Evolutionary conservation across 202 grass and related monocot species (phyloP), one percentile per base, ranked within the genome.

Genomic region (Dendrocalamus latiflorus): DNA sequence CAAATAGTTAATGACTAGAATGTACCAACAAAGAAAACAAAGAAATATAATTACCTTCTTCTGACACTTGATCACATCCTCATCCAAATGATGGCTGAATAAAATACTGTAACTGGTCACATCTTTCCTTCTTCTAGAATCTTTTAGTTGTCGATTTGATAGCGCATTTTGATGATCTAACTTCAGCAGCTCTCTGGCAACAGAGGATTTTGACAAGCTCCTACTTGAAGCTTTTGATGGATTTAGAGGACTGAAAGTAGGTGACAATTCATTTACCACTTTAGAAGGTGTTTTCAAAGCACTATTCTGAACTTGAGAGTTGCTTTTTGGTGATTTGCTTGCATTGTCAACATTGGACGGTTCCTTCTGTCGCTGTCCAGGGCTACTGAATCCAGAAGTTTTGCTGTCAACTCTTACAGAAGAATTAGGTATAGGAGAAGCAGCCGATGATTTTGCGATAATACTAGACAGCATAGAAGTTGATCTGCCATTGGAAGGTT

Each of bases 71-170:
- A 94, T 84, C 50, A 93, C 86, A 87, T 89, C 83, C n/a, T 92
- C 86, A 86, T 89, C 83, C 81, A 99, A 92, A 90, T 99, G 96
- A 76, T 92, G 85, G 74, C 96, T 99, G 38, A 99, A 91, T 62
- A 99, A 57, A 92, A 99, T 80, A 85, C 87, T 82, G 65, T 54
- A 75, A 87, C 38, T 68, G 18, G 85, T 30, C 41, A 89, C 79
- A 82, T 94, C 86, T 90, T 91, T 95, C 81, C 86, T 91, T 82
- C 86, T 83, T 53, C 91, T 85, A 60, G 86, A 87, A 87, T 99
- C 83, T 85, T 87, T 99, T 78, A 41, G 77, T 48, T 67, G 74
- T 69, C 59, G 69, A 77, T 79, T 77, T 84, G 82, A 55, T 72
- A 76, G 54, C 5, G 22, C 36, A 63, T 67, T 80, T 65, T 75